Base-by-base conservation (phyloP, 2,329 filamentous ascomycete genomes). In the Aspergillus quadricinctus region DNA sequence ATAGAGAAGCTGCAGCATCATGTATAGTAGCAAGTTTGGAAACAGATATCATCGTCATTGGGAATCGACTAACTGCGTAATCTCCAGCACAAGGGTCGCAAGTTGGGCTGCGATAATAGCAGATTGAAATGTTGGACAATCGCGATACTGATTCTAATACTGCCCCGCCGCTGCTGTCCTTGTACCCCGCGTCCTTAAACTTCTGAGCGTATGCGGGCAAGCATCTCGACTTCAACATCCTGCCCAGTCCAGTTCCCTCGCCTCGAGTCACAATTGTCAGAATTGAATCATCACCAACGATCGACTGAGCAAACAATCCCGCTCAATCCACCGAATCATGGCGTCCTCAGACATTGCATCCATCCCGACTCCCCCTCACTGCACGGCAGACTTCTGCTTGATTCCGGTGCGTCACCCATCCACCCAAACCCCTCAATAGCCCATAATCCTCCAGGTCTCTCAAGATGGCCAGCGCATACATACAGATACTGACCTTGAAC, bases 351-450 rank as follows among this genome's bases (percentile, higher is more conserved):
- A 61, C n/a, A 64, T 66, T 21, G 53, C 59, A 14, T 64, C 63
- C 6, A 69, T 75, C 50, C 68, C 71, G 43, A 93, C 90, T 1
- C 92, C 92, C 3, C 78, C 83, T 55, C 78, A 85, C 56, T 95
- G 90, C 75, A 90, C 88, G 54, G 92, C 88, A 56, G 92, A 97
- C 76, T 96, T 97, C 72, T 97, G 92, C 74, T 80, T 97, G 63
- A 88, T 97, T 59, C 92, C 92, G 1, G 87, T 89, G 69, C 58
- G 83, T 76, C 28, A 49, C 25, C 46, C 19, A 10, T 48, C 23
- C 23, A 35, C 50, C 35, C 46, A n/a, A 50, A 14, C 43, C 50
- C 14, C 46, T 52, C 50, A n/a, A 40, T 17, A 48, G 43, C 17
- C 35, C 46, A 37, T 46, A 25, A 48, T 31, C 23, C 19, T 11